phyloP scores from a whole-genome alignment of 495 filamentous ascomycete species.

The Aspergillus wentii region DNA sequence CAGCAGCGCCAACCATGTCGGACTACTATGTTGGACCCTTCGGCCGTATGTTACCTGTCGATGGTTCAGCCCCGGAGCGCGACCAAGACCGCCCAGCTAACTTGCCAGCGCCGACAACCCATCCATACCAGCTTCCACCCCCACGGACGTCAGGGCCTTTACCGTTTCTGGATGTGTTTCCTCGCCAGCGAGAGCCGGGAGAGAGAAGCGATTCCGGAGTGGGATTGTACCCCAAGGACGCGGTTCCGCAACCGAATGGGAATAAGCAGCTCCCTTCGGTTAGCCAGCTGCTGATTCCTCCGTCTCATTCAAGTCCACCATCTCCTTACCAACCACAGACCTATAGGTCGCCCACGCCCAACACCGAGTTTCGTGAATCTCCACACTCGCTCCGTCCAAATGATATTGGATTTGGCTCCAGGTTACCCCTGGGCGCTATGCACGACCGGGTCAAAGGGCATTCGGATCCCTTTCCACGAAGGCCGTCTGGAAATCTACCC shows the following conservation, averaged over 20 bases:
- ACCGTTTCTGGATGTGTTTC: conserved; percentile 38
- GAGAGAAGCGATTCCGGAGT: conserved; percentile 22
- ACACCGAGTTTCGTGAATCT: conserved; percentile 13
- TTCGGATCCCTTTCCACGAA: conserved; percentile 18
- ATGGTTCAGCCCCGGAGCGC: conserved; percentile 24
- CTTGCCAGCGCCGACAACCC: conserved; percentile 29
- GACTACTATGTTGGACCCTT: conserved; percentile 43
- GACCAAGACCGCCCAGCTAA: conserved; percentile 30
- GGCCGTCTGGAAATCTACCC: conserved; percentile 22
- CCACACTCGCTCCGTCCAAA: conserved; percentile 17
- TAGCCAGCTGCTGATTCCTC: conserved; percentile 41
- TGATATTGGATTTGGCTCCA: conserved; percentile 12
- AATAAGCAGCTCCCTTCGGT: conserved; percentile 43
- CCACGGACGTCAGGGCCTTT: conserved; percentile 36
- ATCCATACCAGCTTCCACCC: conserved; percentile 47
- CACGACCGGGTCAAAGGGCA: conserved; percentile 18
- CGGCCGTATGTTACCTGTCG: conserved; percentile 44
- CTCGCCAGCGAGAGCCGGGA: conserved; percentile 27
- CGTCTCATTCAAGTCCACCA: conserved; percentile 25
- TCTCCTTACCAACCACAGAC: conserved; percentile 20
- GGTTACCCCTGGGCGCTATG: conserved; percentile 8
- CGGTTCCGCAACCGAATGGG: conserved; percentile 12
- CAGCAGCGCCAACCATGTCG: conserved; percentile 30
- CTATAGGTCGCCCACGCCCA: conserved; percentile 18
- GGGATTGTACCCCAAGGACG: conserved; percentile 11